These are phyloP conservation scores for Penicillium soppii DNA, from an alignment of 495 filamentous ascomycete genomes.

Conservation along the genomic window DNA sequence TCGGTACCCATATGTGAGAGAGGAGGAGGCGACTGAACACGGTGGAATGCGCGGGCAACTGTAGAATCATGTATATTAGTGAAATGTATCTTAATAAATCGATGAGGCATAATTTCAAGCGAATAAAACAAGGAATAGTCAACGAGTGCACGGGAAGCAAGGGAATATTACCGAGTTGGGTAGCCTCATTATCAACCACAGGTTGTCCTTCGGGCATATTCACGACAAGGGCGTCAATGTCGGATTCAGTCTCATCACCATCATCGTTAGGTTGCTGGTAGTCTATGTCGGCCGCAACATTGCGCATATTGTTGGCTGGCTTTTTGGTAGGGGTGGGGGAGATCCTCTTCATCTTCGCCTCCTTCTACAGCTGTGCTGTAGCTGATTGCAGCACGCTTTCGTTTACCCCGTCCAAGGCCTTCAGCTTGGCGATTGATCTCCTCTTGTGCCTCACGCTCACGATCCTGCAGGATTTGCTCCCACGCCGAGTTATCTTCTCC, in stretches of 20 bases:
- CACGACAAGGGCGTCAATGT: neutral
- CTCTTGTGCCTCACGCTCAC: slow-evolving; percentile 70
- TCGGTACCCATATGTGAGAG: slow-evolving; percentile 35
- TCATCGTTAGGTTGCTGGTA: slow-evolving; percentile 4
- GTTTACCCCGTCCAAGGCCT: slow-evolving; percentile 79
- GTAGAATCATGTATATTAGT: neutral
- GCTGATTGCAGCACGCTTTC: slow-evolving; percentile 50
- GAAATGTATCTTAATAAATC: neutral
- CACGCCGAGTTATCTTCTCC: slow-evolving; percentile 65
- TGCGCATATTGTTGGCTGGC: slow-evolving; percentile 26
- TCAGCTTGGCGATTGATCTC: slow-evolving; percentile 64
- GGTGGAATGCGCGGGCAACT: slow-evolving; percentile 41
- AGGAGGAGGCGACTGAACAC: slow-evolving; percentile 28
- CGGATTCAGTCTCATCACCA: neutral
- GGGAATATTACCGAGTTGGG: neutral
- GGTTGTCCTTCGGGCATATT: neutral
- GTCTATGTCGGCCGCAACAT: slow-evolving; percentile 11
- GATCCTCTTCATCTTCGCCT: slow-evolving; percentile 10
- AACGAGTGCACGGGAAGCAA: neutral
- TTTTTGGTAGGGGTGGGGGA: slow-evolving; percentile 9
- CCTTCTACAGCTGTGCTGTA: slow-evolving; percentile 28
- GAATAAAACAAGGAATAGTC: neutral
- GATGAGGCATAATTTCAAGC: neutral
- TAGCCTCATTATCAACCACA: neutral
- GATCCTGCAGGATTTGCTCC: slow-evolving; percentile 82